A percentile compares a stretch with the other conserved stretches of the same genome.
Conservation (phyloP, 306 rosid species). For the Trichosanthes cucumerina region DNA sequence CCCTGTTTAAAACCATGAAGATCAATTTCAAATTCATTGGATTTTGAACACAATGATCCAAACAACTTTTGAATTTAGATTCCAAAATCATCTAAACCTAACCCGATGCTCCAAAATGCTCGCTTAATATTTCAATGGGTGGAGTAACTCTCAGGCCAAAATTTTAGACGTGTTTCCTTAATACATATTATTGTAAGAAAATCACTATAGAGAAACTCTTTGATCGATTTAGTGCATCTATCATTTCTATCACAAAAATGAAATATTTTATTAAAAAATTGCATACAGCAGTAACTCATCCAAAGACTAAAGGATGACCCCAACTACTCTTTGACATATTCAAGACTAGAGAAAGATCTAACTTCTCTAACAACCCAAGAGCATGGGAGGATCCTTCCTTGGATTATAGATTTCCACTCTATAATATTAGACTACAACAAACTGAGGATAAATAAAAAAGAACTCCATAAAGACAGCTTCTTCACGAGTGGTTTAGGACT, state of each 20-base stretch:
- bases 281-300: neutral
- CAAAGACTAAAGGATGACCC: neutral
- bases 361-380: neutral
- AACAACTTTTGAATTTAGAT: no score
- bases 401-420: neutral
- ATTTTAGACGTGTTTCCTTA: no score
- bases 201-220: no score
- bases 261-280: neutral
- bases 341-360: neutral
- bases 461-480: slow-evolving; percentile 8
- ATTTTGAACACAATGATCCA: no score
- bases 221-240: no score
- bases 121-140: no score
- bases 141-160: no score
- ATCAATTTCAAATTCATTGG: no score
- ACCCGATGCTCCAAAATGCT: no score
- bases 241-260: neutral
- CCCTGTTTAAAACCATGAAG: no score
- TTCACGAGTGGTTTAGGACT: slow-evolving; percentile 6
- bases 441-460: neutral
- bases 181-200: no score
- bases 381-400: neutral
- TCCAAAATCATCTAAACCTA: no score
- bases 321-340: neutral
- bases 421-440: neutral